Percentiles rank a stretch among this genome's conserved stretches.
Evolutionary conservation across 495 filamentous ascomycete species (phyloP).

Genomic region (Talaromyces liani): DNA sequence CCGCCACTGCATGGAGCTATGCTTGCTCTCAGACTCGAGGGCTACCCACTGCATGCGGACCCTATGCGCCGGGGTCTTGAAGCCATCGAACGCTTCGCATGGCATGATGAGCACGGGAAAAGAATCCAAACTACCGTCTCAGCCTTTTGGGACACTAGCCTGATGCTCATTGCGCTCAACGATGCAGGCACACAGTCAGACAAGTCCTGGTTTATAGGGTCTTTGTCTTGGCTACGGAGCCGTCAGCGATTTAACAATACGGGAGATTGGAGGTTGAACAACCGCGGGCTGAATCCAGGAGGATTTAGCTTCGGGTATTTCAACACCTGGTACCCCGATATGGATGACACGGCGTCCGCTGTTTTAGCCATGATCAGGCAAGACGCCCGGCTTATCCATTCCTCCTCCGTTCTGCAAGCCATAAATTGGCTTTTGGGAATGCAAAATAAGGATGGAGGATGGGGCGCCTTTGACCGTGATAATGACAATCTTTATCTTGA

Average conservation of each 20-base stretch:
- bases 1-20: slow-evolving; percentile 23
- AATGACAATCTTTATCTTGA: slow-evolving; percentile 33
- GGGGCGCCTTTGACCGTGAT: slow-evolving; percentile 33
- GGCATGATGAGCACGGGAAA: slow-evolving; percentile 17
- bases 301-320: slow-evolving; percentile 29
- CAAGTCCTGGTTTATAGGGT: slow-evolving; percentile 8
- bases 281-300: slow-evolving; percentile 16
- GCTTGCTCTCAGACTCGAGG: slow-evolving; percentile 23
- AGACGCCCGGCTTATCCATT: slow-evolving; percentile 8
- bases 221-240: slow-evolving; percentile 17
- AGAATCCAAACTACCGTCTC: slow-evolving; percentile 19
- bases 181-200: slow-evolving; percentile 11
- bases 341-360: slow-evolving; percentile 35
- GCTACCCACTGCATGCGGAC: slow-evolving; percentile 13
- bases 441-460: slow-evolving; percentile 40
- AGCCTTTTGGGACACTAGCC: slow-evolving; percentile 28
- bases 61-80: slow-evolving; percentile 12
- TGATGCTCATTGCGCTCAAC: slow-evolving; percentile 26
- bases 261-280: slow-evolving; percentile 28
- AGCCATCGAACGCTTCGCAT: slow-evolving; percentile 21
- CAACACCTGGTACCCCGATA: slow-evolving; percentile 32
- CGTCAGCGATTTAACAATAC: slow-evolving; percentile 18
- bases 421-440: slow-evolving; percentile 32
- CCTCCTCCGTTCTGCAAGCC: slow-evolving; percentile 12
- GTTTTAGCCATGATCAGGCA: slow-evolving; percentile 26